Evolutionary conservation across 257 asterid species (phyloP), one percentile per base, ranked within the genome.

Genomic region (Solanum phureja): DNA sequence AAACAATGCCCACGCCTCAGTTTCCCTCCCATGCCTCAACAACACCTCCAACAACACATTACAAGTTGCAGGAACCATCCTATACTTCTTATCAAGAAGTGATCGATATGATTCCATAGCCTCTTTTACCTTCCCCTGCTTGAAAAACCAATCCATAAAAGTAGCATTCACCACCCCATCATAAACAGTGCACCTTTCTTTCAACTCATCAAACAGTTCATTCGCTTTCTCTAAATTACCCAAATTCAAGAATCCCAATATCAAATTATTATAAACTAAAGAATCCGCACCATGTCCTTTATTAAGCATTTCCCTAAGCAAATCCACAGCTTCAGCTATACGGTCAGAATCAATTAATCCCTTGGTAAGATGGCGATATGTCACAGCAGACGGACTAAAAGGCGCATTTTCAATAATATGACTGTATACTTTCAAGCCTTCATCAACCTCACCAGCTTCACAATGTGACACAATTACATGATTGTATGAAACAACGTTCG

Each of bases 221-320:
- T 91, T 91, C 5, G 98, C 99, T 89, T 94, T 96, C 1, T 93
- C 98, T 42, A 95, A 85, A 83, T 96, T 92, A 18, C 92, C 98
- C 89, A 93, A 87, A 87, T 92, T 90, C 88, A 97, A 85, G 88
- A 91, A 95, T 38, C 99, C 99, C 44, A 90, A 93, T 88, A 97
- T 95, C 89, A 95, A 91, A 85, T 97, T 97, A 88, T 97, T 93
- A 73, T 87, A 97, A 73, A 97, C 99, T 74, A 95, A 90, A 11
- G 99, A 97, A 88, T 97, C 98, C 2, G 99, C 98, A 35, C 98
- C 99, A 2, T 94, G 95, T 37, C 99, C 99, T 88, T 92, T 95
- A 82, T 92, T 90, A 88, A 97, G 72, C 99, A 97, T 97, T 73
- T 97, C 98, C 21, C 95, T 90, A 38, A 97, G 94, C 37, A 92